phyloP scores from a whole-genome alignment of 306 rosid genomes.

The Gynostemma pentaphyllum region DNA sequence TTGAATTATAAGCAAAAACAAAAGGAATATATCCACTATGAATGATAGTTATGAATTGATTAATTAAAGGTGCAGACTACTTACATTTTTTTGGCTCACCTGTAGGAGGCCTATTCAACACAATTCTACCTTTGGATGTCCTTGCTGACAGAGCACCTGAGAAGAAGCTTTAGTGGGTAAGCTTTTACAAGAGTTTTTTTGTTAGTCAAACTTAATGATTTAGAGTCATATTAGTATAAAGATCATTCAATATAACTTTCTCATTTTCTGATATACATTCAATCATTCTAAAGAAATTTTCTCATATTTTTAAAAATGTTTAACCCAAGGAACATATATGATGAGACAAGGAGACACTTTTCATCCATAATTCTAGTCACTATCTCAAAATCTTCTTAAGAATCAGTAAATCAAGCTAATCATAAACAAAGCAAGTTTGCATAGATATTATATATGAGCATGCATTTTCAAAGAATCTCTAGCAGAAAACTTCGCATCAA shows the following conservation, averaged over 20 bases:
- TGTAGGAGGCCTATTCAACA: slow-evolving; percentile 68
- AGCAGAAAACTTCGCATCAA: slow-evolving; percentile 62
- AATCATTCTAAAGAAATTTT: no score
- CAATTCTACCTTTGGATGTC: slow-evolving; percentile 77
- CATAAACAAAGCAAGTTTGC: no score
- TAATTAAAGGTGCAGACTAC: neutral
- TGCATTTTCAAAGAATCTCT: slow-evolving; percentile 69
- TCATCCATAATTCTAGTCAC: neutral
- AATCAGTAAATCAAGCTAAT: neutral
- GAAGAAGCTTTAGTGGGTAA: slow-evolving; percentile 83
- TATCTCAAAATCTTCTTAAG: neutral
- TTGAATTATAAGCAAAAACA: slow-evolving; percentile 74
- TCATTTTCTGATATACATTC: no score
- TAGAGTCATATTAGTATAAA: neutral
- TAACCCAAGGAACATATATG: neutral
- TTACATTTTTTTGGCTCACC: neutral
- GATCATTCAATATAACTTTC: neutral
- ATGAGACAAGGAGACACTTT: no score
- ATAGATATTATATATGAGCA: no score
- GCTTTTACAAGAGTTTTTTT: slow-evolving; percentile 13
- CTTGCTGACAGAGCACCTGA: slow-evolving; percentile 84
- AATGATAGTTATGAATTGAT: neutral
- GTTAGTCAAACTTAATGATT: slow-evolving; percentile 14
- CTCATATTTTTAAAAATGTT: slow-evolving; percentile 6
- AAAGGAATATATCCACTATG: slow-evolving; percentile 28